These are phyloP conservation scores for Neoascochyta sp. DNA, from an alignment of 2,329 filamentous ascomycete species.

Conservation along the genomic window DNA sequence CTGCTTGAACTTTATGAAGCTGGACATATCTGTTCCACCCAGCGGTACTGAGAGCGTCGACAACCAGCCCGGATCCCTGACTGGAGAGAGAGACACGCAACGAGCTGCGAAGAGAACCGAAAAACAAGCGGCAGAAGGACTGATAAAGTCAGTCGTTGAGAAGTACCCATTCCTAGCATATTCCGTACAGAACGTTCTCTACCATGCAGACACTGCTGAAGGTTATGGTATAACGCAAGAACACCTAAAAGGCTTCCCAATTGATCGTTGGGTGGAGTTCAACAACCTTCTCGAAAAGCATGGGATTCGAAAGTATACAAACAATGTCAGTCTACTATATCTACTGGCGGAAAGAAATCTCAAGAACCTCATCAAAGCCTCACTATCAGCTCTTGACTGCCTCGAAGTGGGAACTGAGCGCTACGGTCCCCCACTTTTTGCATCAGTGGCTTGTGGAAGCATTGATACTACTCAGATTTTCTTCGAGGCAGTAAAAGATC, in stretches of 20 bases:
- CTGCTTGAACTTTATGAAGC: conserved; percentile 41
- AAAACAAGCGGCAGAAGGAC: conserved; percentile 4
- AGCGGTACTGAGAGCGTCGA: conserved; percentile 7
- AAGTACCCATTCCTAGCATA: conserved; percentile 49
- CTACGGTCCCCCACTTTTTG: conserved; percentile 37
- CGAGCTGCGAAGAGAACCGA: conserved; percentile 1
- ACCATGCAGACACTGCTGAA: conserved; percentile 42
- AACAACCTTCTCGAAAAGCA: conserved; percentile 33
- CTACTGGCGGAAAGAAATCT: conserved; percentile 14
- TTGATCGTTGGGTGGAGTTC: conserved; percentile 24
- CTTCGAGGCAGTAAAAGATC: conserved; percentile 1
- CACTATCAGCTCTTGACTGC: conserved; percentile 13
- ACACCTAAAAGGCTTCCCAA: conserved; percentile 17
- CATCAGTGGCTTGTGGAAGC: conserved; percentile 33
- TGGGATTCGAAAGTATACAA: conserved; percentile 8
- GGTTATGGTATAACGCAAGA: conserved; percentile 12
- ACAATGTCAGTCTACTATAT: conserved; percentile 14
- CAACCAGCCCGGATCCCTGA: too few relatives aligned
- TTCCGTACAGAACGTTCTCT: conserved; percentile 42
- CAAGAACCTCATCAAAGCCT: conserved; percentile 27
- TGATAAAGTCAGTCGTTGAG: conserved; percentile 7
- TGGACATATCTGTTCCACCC: conserved; percentile 12
- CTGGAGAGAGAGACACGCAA: conserved; percentile 5
- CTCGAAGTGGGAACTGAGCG: conserved; percentile 22
- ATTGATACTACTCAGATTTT: conserved; percentile 18